Evolutionary conservation across 768 basidiomycete species (phyloP).

Genomic region (Amanita thiersii): DNA sequence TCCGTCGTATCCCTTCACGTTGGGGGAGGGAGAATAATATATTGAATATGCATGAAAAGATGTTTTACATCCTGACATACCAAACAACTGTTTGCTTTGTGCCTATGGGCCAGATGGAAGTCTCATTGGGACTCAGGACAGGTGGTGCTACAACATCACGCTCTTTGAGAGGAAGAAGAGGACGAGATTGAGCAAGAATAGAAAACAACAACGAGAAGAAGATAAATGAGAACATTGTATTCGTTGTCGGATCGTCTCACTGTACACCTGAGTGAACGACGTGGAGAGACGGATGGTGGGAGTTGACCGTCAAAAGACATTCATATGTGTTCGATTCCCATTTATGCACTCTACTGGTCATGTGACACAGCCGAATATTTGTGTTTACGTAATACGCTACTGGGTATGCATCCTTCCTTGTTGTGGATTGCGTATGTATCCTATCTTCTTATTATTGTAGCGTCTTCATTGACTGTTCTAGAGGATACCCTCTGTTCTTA

Average conservation of each 20-base stretch:
- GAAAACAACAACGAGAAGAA: slow-evolving; percentile 21
- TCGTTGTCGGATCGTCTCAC: slow-evolving; percentile 7
- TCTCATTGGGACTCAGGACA: slow-evolving; percentile 37
- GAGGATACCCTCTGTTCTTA: slow-evolving; percentile 24
- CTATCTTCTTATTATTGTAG: too few relatives aligned
- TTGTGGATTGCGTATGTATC: too few relatives aligned
- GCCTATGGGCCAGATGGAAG: slow-evolving; percentile 44
- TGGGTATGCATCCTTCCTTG: too few relatives aligned
- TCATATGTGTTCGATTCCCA: slow-evolving; percentile 14
- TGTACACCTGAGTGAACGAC: slow-evolving; percentile 17
- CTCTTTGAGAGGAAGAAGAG: slow-evolving; percentile 27
- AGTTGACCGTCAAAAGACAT: slow-evolving; percentile 8
- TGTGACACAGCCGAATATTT: slow-evolving; percentile 3
- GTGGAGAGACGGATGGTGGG: slow-evolving; percentile 9
- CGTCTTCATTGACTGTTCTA: too few relatives aligned
- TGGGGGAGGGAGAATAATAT: neutral
- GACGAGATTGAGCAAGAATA: slow-evolving; percentile 22
- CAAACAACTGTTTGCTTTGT: slow-evolving; percentile 41
- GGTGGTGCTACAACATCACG: slow-evolving; percentile 42
- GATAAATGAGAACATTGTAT: slow-evolving; percentile 20
- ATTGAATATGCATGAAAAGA: slow-evolving; percentile 2
- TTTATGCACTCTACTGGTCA: slow-evolving; percentile 16
- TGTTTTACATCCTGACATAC: slow-evolving; percentile 22
- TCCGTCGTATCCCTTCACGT: slow-evolving; percentile 41
- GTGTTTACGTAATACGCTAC: too few relatives aligned